These are phyloP conservation scores for Claviceps sp. DNA, from an alignment of 2,329 filamentous ascomycete genomes.

Conservation along the genomic window DNA sequence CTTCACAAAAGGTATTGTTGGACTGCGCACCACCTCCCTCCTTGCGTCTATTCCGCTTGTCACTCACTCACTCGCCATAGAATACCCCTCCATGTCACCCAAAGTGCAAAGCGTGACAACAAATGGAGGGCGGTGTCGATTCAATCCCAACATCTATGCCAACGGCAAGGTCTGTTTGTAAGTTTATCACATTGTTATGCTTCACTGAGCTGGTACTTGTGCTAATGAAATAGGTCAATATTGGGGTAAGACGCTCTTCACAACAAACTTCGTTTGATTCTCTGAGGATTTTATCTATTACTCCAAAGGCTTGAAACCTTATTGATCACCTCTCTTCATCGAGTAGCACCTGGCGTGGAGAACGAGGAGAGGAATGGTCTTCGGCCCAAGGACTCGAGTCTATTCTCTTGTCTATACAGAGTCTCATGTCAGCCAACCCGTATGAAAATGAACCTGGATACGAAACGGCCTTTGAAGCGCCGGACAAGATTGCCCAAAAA, in stretches of 20 bases:
- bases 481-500: constrained; percentile 61
- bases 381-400: constrained; percentile 92
- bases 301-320: neutral
- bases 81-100: constrained; percentile 65
- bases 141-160: constrained; percentile 95
- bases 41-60: neutral
- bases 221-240: constrained; percentile 49
- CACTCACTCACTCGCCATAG: constrained; percentile 27
- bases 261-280: neutral
- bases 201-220: neutral
- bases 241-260: constrained; percentile 47
- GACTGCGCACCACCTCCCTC: neutral
- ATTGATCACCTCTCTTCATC: constrained; percentile 3
- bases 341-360: constrained; percentile 80
- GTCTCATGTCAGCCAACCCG: constrained; percentile 83
- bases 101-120: constrained; percentile 62
- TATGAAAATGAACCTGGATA: constrained; percentile 96
- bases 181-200: constrained; percentile 21
- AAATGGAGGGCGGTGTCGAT: constrained; percentile 75
- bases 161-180: constrained; percentile 85
- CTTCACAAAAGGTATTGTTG: constrained; percentile 53
- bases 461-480: constrained; percentile 54
- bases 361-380: constrained; percentile 89
- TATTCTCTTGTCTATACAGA: constrained; percentile 89
- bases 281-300: neutral